Conservation (phyloP, 75 land plant genomes). For the Chamaecyparis obtusa region DNA sequence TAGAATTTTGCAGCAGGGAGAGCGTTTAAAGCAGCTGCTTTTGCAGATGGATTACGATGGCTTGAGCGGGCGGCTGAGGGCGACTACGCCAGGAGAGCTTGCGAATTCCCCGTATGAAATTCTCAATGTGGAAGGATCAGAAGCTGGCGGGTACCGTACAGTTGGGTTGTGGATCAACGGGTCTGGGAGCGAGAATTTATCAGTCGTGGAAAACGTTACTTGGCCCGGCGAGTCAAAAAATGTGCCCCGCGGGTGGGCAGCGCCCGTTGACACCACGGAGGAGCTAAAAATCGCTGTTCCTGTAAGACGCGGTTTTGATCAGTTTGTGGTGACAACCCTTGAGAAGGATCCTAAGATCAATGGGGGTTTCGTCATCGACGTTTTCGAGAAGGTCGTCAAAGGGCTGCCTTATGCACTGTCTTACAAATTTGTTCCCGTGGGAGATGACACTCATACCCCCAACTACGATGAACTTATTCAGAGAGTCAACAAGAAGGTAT, state of each 20-base stretch:
- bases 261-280: constrained; percentile 32
- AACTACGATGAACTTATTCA: constrained; percentile 37
- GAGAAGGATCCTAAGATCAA: not conserved
- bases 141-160: not conserved
- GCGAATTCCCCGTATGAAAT: constrained; percentile 32
- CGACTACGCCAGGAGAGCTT: constrained; percentile 44
- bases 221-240: constrained; percentile 29
- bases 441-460: constrained; percentile 10
- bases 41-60: constrained; percentile 40
- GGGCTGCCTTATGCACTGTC: constrained; percentile 32
- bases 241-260: constrained; percentile 63
- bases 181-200: not conserved
- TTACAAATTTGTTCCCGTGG: constrained; percentile 18
- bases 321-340: constrained; percentile 28
- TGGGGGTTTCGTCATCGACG: constrained; percentile 44
- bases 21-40: constrained; percentile 26
- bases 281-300: constrained; percentile 50
- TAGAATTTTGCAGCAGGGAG: constrained; percentile 38
- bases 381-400: constrained; percentile 29
- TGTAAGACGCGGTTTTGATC: constrained; percentile 21
- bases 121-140: constrained; percentile 32
- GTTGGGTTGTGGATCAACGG: constrained; percentile 42
- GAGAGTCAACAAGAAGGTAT: constrained; percentile 22
- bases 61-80: constrained; percentile 49
- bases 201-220: constrained; percentile 25